Evolutionary conservation across 108 stramenopile species (phyloP).

Genomic region (Epithemia pelagica): DNA sequence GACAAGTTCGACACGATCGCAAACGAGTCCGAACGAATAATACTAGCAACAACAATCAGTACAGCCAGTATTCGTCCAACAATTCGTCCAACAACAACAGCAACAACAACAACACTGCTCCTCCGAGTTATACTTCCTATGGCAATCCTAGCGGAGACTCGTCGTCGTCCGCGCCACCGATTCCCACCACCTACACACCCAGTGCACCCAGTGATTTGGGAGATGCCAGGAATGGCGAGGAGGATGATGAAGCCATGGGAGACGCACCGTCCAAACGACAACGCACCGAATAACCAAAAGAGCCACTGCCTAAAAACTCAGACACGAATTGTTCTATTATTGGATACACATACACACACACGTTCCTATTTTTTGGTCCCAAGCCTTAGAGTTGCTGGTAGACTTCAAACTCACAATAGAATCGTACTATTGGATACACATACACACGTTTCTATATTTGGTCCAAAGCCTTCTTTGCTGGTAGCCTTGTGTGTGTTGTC

Average conservation of each 20-base stretch:
- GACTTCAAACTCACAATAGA: too few relatives aligned
- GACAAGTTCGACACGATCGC: constrained; percentile 90
- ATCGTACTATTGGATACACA: too few relatives aligned
- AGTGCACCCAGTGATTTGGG: neutral
- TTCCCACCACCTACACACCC: neutral
- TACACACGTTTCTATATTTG: too few relatives aligned
- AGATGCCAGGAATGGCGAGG: neutral
- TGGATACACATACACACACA: too few relatives aligned
- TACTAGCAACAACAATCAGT: neutral
- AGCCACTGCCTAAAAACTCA: too few relatives aligned
- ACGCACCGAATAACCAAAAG: neutral
- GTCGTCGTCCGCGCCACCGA: neutral
- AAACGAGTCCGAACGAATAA: neutral
- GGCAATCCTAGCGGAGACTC: too few relatives aligned
- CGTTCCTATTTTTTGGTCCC: too few relatives aligned
- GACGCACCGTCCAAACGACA: neutral
- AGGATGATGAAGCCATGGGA: neutral
- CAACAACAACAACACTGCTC: neutral
- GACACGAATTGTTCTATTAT: too few relatives aligned
- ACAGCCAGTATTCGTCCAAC: neutral
- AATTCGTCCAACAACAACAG: neutral
- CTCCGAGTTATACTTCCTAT: too few relatives aligned
- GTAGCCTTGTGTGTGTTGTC: too few relatives aligned
- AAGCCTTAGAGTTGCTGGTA: too few relatives aligned
- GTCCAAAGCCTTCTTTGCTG: too few relatives aligned